Conservation (phyloP, 1,284 basidiomycete species). For the Pholiota adiposa region DNA sequence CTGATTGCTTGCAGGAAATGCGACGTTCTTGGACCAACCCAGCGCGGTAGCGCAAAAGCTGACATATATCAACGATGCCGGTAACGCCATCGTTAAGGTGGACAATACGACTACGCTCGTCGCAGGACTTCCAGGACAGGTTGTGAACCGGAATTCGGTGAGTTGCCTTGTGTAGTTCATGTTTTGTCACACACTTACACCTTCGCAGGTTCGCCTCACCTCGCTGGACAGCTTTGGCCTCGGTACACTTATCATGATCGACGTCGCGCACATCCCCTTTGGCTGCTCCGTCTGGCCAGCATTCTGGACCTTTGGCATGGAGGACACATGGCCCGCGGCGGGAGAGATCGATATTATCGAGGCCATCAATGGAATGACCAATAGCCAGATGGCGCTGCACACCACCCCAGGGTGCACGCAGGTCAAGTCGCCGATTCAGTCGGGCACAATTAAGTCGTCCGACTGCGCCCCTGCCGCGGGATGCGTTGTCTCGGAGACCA, state of each 20-base stretch:
- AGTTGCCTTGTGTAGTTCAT: slow-evolving; percentile 1
- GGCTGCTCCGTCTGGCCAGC: slow-evolving; percentile 72
- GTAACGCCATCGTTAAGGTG: slow-evolving; percentile 62
- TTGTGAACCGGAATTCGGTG: slow-evolving; percentile 59
- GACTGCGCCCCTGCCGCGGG: slow-evolving; percentile 56
- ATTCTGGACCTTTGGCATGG: slow-evolving; percentile 55
- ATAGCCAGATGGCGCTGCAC: slow-evolving; percentile 70
- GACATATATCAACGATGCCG: slow-evolving; percentile 56
- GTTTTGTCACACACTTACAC: neutral
- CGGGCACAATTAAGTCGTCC: slow-evolving; percentile 35
- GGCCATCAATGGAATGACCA: slow-evolving; percentile 49
- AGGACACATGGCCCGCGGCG: slow-evolving; percentile 54
- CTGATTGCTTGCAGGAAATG: slow-evolving; percentile 44
- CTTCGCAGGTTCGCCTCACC: slow-evolving; percentile 60
- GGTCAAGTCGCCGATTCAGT: slow-evolving; percentile 29
- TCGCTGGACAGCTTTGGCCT: slow-evolving; percentile 53
- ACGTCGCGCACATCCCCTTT: slow-evolving; percentile 60
- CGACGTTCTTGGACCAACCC: slow-evolving; percentile 50
- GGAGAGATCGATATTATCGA: slow-evolving; percentile 68
- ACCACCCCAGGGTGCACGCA: slow-evolving; percentile 47
- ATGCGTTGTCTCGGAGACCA: slow-evolving; percentile 66
- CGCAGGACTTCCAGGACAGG: slow-evolving; percentile 38
- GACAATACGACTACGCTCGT: slow-evolving; percentile 55
- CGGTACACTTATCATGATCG: slow-evolving; percentile 59
- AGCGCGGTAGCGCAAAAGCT: slow-evolving; percentile 47